Conservation (phyloP, 75 land plant genomes). For the Pinus tabuliformis region DNA sequence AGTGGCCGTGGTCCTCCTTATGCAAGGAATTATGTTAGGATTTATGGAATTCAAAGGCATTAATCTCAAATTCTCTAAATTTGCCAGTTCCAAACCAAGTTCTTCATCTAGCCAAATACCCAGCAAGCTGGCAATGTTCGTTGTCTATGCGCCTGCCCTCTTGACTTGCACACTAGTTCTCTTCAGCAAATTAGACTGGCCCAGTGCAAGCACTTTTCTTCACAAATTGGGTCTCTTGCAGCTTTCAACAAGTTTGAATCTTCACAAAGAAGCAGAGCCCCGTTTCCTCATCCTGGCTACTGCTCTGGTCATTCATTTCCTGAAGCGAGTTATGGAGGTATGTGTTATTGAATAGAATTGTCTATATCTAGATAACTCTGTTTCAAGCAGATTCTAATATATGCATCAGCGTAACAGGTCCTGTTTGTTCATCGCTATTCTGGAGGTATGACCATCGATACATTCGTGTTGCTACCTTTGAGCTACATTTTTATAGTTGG, state of each 20-base stretch:
- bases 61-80: conserved; percentile 40
- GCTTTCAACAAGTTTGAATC: no score
- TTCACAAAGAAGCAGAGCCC: not conserved
- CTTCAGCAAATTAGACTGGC: conserved; percentile 9
- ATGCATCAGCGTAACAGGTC: conserved; percentile 27
- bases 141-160: conserved; percentile 43
- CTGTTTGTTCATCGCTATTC: conserved; percentile 65
- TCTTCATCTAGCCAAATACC: no score
- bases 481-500: conserved; percentile 25
- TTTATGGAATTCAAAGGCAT: conserved; percentile 23
- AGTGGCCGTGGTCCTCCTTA: conserved; percentile 6
- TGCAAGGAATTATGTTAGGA: not conserved
- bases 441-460: conserved; percentile 32
- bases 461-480: conserved; percentile 15
- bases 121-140: conserved; percentile 41
- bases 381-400: not conserved
- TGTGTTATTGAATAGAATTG: not conserved
- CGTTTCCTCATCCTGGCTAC: conserved; percentile 17
- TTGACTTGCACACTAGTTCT: conserved; percentile 10
- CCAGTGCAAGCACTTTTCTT: no score
- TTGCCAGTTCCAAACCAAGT: not conserved
- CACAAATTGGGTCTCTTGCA: no score
- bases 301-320: conserved; percentile 55
- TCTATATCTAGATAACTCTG: not conserved
- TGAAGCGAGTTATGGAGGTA: conserved; percentile 67